Conservation (phyloP, 805 yeast genomes). For the Vanderwaltozyma verrucispora region DNA sequence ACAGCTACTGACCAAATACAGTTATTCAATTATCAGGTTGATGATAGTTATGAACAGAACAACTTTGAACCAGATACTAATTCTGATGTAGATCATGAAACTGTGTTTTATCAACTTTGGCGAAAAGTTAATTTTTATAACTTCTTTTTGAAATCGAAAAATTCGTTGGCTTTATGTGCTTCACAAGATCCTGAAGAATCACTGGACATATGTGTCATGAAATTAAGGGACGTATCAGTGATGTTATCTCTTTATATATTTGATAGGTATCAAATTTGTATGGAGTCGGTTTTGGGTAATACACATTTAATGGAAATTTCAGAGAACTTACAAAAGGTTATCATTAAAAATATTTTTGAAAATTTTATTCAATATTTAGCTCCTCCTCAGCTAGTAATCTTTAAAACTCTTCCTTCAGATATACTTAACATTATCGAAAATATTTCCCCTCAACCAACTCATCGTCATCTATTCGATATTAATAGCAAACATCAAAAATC, state of each 20-base stretch:
- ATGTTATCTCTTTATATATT: constrained; percentile 21
- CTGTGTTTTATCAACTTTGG: constrained; percentile 16
- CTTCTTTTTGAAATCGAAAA: constrained; percentile 14
- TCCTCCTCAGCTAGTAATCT: constrained; percentile 44
- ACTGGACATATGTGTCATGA: constrained; percentile 23
- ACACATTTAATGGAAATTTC: background rate
- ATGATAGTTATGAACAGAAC: constrained; percentile 11
- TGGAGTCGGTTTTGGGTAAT: background rate
- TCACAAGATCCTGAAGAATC: constrained; percentile 16
- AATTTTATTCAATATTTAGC: constrained; percentile 47
- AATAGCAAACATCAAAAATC: no score
- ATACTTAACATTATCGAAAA: background rate
- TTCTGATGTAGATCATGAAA: constrained; percentile 11
- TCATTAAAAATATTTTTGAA: constrained; percentile 15
- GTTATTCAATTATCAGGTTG: constrained; percentile 17
- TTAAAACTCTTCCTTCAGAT: constrained; percentile 32
- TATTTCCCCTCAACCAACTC: no score
- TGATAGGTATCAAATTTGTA: constrained; percentile 11
- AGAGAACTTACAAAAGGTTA: constrained; percentile 10
- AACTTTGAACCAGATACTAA: constrained; percentile 9
- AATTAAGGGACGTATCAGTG: constrained; percentile 24
- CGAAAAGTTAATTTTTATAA: constrained; percentile 21
- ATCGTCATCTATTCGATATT: no score
- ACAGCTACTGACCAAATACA: constrained; percentile 13
- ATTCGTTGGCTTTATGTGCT: constrained; percentile 15